phyloP scores from a whole-genome alignment of 768 basidiomycete species.

The Neoboletus subvelutipes region DNA sequence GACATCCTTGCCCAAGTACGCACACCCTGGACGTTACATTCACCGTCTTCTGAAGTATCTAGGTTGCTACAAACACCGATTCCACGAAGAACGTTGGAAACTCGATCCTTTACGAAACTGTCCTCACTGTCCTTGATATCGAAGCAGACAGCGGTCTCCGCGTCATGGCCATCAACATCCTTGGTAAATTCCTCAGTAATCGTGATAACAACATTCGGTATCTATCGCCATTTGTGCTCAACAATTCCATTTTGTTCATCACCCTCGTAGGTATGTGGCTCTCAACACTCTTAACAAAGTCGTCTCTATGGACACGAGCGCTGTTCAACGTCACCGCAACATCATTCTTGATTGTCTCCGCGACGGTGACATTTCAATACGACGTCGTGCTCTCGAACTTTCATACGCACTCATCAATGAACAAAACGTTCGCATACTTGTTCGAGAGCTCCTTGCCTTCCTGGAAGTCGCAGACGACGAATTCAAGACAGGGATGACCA shows the following conservation, averaged over 20 bases:
- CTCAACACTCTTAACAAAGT: constrained; percentile 98
- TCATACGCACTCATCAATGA: constrained; percentile 98
- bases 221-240: constrained; percentile 19
- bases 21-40: background rate
- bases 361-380: constrained; percentile 99
- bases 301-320: constrained; percentile 95
- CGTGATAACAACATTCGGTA: constrained; percentile 98
- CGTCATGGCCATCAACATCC: constrained; percentile 99
- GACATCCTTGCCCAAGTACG: constrained; percentile 92
- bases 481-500: constrained; percentile 97
- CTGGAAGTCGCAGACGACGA: constrained; percentile 98
- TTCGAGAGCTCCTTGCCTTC: constrained; percentile 91
- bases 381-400: constrained; percentile 92
- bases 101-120: constrained; percentile 96
- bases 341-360: constrained; percentile 98
- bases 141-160: constrained; percentile 94
- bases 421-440: constrained; percentile 86
- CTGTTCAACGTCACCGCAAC: constrained; percentile 96
- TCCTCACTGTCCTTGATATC: constrained; percentile 93
- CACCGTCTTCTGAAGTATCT: constrained; percentile 6
- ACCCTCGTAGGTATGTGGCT: constrained; percentile 78
- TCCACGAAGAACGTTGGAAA: constrained; percentile 98
- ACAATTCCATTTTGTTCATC: constrained; percentile 6
- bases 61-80: constrained; percentile 99
- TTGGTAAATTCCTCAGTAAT: constrained; percentile 97